phyloP scores from a whole-genome alignment of 306 rosid genomes.

The Vigna hirtella region DNA sequence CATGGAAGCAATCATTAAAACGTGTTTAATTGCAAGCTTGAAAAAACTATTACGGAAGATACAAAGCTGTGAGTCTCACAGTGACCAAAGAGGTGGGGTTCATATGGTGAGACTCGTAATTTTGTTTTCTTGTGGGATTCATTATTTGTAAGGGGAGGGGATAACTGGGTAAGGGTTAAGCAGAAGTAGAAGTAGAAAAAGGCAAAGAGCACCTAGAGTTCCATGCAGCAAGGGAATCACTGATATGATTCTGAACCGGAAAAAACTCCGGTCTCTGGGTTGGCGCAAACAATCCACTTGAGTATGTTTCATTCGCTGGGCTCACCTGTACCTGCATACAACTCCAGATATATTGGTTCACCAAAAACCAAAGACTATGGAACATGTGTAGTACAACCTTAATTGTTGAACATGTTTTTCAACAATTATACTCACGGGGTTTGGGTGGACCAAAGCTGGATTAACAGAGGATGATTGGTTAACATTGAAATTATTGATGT shows the following conservation, averaged over 20 bases:
- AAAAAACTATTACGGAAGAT: background rate
- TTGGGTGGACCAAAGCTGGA: background rate
- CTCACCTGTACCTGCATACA: conserved; percentile 13
- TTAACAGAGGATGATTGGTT: background rate
- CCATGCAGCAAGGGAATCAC: background rate
- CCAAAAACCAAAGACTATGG: background rate
- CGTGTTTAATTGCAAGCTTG: background rate
- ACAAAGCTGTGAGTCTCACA: background rate
- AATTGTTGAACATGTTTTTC: background rate
- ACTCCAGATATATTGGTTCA: background rate
- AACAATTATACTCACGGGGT: conserved; percentile 35
- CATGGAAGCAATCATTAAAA: too few relatives aligned
- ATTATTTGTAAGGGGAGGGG: background rate
- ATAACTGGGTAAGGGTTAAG: background rate
- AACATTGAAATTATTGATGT: background rate
- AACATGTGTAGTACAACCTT: background rate
- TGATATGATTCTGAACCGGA: background rate
- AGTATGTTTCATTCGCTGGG: background rate
- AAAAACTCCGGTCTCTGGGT: background rate
- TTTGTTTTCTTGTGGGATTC: background rate
- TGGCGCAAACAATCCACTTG: conserved; percentile 21
- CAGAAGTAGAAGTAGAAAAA: background rate
- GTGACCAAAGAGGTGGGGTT: background rate
- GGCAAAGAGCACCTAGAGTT: background rate
- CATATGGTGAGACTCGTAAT: background rate